These are phyloP conservation scores for Medicago arabica DNA, from an alignment of 306 rosid genomes.

Conservation along the genomic window DNA sequence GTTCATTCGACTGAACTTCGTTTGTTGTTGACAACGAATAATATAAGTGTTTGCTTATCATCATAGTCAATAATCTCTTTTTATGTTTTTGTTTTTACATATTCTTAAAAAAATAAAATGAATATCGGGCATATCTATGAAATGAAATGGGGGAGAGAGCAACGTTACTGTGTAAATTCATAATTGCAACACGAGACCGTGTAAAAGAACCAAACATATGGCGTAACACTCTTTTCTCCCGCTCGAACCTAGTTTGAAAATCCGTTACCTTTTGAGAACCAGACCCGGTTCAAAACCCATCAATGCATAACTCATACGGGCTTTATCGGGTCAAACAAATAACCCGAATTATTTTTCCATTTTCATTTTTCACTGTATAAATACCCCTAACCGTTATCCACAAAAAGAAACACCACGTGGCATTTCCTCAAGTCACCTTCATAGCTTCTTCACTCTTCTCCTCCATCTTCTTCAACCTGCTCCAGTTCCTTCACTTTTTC, in stretches of 20 bases:
- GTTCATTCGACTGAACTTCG: too few species aligned
- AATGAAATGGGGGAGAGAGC: too few species aligned
- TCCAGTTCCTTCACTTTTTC: background rate
- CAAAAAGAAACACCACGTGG: constrained; percentile 66
- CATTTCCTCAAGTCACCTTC: constrained; percentile 48
- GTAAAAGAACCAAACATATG: too few species aligned
- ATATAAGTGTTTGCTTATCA: too few species aligned
- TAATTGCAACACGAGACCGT: too few species aligned
- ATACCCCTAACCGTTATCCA: constrained; percentile 62
- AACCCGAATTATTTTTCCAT: constrained; percentile 18
- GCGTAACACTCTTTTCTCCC: constrained; percentile 35
- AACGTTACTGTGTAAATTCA: too few species aligned
- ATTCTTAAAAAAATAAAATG: too few species aligned
- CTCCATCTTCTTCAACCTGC: constrained; percentile 21
- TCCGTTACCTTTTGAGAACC: constrained; percentile 35
- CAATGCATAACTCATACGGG: background rate
- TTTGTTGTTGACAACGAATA: too few species aligned
- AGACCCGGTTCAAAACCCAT: constrained; percentile 34
- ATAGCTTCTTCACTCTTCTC: constrained; percentile 9
- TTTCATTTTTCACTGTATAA: background rate
- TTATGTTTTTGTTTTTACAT: too few species aligned
- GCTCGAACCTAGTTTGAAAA: constrained; percentile 48
- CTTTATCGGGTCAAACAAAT: constrained; percentile 25
- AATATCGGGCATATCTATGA: too few species aligned
- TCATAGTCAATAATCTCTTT: too few species aligned